phyloP scores from a whole-genome alignment of 1,284 basidiomycete genomes.

The Leccinum solheimii region DNA sequence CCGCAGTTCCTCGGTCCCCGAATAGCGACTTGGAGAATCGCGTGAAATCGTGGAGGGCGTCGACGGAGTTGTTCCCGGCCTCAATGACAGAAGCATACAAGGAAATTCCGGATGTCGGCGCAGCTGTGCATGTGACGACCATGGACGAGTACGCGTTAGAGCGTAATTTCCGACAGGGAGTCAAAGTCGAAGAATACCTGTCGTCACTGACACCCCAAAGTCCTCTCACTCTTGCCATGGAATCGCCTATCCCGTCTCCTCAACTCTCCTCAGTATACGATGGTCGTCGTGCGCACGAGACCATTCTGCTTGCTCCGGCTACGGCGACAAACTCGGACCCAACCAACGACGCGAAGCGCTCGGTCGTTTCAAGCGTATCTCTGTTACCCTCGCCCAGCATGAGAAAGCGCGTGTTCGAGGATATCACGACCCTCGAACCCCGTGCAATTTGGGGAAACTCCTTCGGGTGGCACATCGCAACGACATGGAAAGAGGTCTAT shows the following conservation, averaged over 20 bases:
- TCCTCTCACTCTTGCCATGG: slow-evolving; percentile 46
- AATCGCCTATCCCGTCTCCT: slow-evolving; percentile 40
- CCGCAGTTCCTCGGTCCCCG: slow-evolving; percentile 53
- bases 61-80: slow-evolving; percentile 49
- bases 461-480: slow-evolving; percentile 26
- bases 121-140: background rate
- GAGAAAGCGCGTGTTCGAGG: slow-evolving; percentile 42
- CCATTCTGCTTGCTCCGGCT: slow-evolving; percentile 53
- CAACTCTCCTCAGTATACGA: slow-evolving; percentile 50
- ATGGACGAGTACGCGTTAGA: slow-evolving; percentile 29
- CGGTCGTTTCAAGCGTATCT: slow-evolving; percentile 9
- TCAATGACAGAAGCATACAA: slow-evolving; percentile 44
- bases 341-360: slow-evolving; percentile 19
- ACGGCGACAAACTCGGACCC: slow-evolving; percentile 37
- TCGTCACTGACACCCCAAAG: slow-evolving; percentile 69
- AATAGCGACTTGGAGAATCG: slow-evolving; percentile 52
- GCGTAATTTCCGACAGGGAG: background rate
- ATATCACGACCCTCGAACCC: slow-evolving; percentile 25
- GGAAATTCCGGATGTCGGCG: slow-evolving; percentile 13
- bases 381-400: slow-evolving; percentile 36
- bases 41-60: slow-evolving; percentile 66
- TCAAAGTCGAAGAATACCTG: slow-evolving; percentile 58
- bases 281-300: slow-evolving; percentile 52
- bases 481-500: slow-evolving; percentile 28
- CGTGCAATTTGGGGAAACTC: slow-evolving; percentile 41